phyloP scores from a whole-genome alignment of 1,139 yeast species.

The Pichia sp. region DNA sequence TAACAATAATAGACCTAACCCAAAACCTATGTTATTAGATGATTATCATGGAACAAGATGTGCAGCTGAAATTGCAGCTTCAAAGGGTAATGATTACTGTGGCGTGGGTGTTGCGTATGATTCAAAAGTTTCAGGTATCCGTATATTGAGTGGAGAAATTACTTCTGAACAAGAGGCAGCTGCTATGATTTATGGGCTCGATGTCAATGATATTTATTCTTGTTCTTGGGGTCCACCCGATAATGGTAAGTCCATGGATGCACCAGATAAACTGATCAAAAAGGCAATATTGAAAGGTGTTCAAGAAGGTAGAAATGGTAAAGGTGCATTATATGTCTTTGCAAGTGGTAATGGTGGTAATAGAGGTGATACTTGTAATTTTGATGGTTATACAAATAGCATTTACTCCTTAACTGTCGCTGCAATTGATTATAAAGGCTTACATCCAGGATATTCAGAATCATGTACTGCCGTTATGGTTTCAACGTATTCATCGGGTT shows the following conservation, averaged over 20 bases:
- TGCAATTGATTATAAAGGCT: slow-evolving; percentile 80
- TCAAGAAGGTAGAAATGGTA: slow-evolving; percentile 72
- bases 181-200: slow-evolving; percentile 72
- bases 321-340: slow-evolving; percentile 88
- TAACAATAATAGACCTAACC: slow-evolving; percentile 67
- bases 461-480: slow-evolving; percentile 93
- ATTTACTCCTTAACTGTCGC: slow-evolving; percentile 94
- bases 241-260: slow-evolving; percentile 81
- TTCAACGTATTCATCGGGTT: slow-evolving; percentile 91
- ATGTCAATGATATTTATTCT: slow-evolving; percentile 83
- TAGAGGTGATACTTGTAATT: slow-evolving; percentile 84
- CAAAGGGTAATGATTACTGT: slow-evolving; percentile 71
- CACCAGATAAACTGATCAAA: slow-evolving; percentile 70
- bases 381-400: slow-evolving; percentile 95
- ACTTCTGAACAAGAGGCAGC: slow-evolving; percentile 88
- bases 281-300: slow-evolving; percentile 80
- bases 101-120: slow-evolving; percentile 93
- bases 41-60: slow-evolving; percentile 97
- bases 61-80: slow-evolving; percentile 96
- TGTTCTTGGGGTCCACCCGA: slow-evolving; percentile 99
- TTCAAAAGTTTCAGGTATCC: slow-evolving; percentile 81
- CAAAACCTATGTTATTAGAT: slow-evolving; percentile 73
- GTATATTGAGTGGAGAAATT: slow-evolving; percentile 76
- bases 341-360: slow-evolving; percentile 95
- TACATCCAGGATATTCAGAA: slow-evolving; percentile 86